Evolutionary conservation across 768 basidiomycete species (phyloP).

Genomic region (Boletus subparvulus): DNA sequence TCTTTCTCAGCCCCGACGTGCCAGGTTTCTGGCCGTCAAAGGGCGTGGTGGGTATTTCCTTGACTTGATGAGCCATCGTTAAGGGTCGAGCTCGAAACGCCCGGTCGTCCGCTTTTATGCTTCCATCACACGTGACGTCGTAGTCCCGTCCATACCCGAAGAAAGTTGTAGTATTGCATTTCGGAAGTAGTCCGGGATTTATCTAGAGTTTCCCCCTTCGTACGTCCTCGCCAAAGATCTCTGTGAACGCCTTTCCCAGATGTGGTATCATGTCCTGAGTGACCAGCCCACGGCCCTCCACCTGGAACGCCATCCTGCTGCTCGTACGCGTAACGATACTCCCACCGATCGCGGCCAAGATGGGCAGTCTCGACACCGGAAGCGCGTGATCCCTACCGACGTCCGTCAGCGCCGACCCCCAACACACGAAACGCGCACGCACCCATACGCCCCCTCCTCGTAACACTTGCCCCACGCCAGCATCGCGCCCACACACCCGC

Average conservation of each 20-base stretch:
- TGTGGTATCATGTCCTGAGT: slow-evolving; percentile 76
- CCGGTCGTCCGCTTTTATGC: slow-evolving; percentile 18
- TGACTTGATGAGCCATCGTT: slow-evolving; percentile 47
- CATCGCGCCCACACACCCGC: slow-evolving; percentile 84
- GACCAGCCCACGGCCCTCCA: slow-evolving; percentile 76
- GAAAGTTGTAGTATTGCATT: too few relatives aligned
- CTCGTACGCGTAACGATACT: slow-evolving; percentile 87
- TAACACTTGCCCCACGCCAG: slow-evolving; percentile 96
- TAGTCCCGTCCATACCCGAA: slow-evolving; percentile 8
- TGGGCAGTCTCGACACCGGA: slow-evolving; percentile 65
- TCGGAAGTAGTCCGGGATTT: not conserved
- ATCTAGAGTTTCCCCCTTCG: slow-evolving; percentile 37
- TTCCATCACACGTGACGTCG: slow-evolving; percentile 23
- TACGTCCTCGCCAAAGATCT: slow-evolving; percentile 60
- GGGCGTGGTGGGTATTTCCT: slow-evolving; percentile 78
- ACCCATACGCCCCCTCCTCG: slow-evolving; percentile 83
- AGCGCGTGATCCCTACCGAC: slow-evolving; percentile 49
- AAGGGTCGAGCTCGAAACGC: not conserved
- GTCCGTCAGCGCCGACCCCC: not conserved
- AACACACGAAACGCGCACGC: not conserved
- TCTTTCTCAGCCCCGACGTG: slow-evolving; percentile 95
- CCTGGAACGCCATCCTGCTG: slow-evolving; percentile 71
- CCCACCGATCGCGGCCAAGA: slow-evolving; percentile 82
- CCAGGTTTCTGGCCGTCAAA: slow-evolving; percentile 96
- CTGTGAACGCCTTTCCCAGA: slow-evolving; percentile 66